Conservation (phyloP, 108 stramenopile genomes). For the Mediolabrus comicus region DNA sequence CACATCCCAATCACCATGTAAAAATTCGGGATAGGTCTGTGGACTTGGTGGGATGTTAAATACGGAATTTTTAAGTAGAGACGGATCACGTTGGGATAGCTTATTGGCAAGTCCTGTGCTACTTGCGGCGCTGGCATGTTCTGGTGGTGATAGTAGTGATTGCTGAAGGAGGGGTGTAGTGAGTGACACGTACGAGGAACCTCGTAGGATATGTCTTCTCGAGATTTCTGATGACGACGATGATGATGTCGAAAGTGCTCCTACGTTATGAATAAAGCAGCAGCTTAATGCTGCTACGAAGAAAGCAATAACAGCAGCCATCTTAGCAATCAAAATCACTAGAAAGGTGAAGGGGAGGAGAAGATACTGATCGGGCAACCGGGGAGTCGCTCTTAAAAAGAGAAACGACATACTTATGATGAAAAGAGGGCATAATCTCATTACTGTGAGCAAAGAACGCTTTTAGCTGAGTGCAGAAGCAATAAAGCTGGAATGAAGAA, state of each 20-base stretch:
- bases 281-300: neutral
- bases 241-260: neutral
- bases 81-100: constrained; percentile 62
- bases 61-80: constrained; percentile 57
- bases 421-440: too few species aligned
- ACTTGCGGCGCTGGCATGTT: neutral
- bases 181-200: neutral
- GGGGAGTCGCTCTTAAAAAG: too few species aligned
- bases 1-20: constrained; percentile 66
- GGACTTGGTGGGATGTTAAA: constrained; percentile 78
- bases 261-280: neutral
- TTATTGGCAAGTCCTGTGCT: constrained; percentile 43
- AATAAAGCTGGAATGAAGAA: too few species aligned
- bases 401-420: too few species aligned
- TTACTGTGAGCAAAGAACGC: too few species aligned
- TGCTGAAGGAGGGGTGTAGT: neutral
- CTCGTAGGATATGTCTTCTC: neutral
- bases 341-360: too few species aligned
- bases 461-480: too few species aligned
- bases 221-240: neutral
- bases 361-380: too few species aligned
- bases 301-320: neutral
- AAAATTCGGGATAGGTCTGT: constrained; percentile 70
- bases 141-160: neutral
- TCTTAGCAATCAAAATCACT: too few species aligned